These are phyloP conservation scores for Talaromyces borbonicus DNA, from an alignment of 495 filamentous ascomycete genomes.

Conservation along the genomic window DNA sequence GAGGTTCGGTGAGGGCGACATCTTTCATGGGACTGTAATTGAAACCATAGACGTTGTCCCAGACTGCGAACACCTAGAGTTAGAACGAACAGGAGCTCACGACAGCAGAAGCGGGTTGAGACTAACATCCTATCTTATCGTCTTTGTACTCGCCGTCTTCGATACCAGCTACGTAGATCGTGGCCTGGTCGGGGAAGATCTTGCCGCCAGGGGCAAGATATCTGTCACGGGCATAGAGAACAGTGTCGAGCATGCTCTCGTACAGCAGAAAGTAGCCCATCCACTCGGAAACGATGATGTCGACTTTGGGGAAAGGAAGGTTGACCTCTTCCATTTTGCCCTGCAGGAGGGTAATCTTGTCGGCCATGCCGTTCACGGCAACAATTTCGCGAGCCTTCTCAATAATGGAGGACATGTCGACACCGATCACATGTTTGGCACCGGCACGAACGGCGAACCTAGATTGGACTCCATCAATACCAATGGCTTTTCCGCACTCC, in stretches of 20 bases:
- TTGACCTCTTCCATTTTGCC: slow-evolving; percentile 94
- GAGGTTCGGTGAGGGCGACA: slow-evolving; percentile 72
- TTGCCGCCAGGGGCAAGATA: slow-evolving; percentile 79
- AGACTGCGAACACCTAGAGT: slow-evolving; percentile 45
- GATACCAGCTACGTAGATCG: slow-evolving; percentile 80
- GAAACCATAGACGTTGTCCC: slow-evolving; percentile 98
- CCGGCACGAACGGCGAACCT: slow-evolving; percentile 97
- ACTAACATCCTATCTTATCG: slow-evolving; percentile 77
- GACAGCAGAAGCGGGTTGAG: not conserved
- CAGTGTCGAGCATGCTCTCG: slow-evolving; percentile 96
- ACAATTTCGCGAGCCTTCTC: slow-evolving; percentile 90
- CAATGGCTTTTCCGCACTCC: too few species aligned
- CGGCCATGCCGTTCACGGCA: slow-evolving; percentile 68
- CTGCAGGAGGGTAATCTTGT: slow-evolving; percentile 81
- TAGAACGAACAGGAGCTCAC: slow-evolving; percentile 10
- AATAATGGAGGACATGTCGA: slow-evolving; percentile 96
- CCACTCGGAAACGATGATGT: slow-evolving; percentile 99
- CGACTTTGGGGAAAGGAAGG: slow-evolving; percentile 81
- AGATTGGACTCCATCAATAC: too few species aligned
- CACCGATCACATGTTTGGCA: slow-evolving; percentile 87
- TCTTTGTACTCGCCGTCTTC: slow-evolving; percentile 82
- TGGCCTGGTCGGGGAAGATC: slow-evolving; percentile 86
- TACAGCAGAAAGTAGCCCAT: slow-evolving; percentile 99
- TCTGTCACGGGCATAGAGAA: slow-evolving; percentile 84
- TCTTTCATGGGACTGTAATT: slow-evolving; percentile 85